Evolutionary conservation across 352 stramenopile species (phyloP).

Genomic region (Pythium scleroteichum): DNA sequence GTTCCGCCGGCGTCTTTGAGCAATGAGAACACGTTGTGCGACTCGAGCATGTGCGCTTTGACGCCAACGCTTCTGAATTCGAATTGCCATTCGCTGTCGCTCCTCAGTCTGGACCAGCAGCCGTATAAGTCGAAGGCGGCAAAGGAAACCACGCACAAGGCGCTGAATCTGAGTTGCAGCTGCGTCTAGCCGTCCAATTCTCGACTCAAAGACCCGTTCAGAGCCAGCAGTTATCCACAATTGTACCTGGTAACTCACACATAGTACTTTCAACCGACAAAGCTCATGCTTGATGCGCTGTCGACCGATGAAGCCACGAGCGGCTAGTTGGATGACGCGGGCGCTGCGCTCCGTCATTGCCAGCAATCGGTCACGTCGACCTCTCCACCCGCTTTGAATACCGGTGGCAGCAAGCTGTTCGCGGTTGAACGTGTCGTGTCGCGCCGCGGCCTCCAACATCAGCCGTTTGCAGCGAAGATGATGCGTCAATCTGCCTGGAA

Average conservation of each 20-base stretch:
- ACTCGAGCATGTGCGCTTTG: constrained; percentile 50
- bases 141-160: constrained; percentile 41
- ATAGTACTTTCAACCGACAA: constrained; percentile 30
- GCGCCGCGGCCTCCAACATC: constrained; percentile 3
- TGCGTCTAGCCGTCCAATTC: constrained; percentile 38
- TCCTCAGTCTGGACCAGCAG: constrained; percentile 41
- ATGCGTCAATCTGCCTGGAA: constrained; percentile 40
- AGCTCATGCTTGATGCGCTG: constrained; percentile 44
- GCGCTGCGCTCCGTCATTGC: constrained; percentile 43
- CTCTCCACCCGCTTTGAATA: constrained; percentile 58
- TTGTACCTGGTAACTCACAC: constrained; percentile 25
- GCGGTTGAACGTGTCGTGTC: constrained; percentile 25
- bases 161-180: constrained; percentile 65
- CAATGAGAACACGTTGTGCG: constrained; percentile 43
- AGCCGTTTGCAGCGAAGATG: constrained; percentile 46
- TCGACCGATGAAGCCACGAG: constrained; percentile 41
- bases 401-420: constrained; percentile 38
- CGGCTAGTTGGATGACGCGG: constrained; percentile 44
- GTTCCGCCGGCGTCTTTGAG: constrained; percentile 49
- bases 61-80: constrained; percentile 66
- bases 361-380: constrained; percentile 39
- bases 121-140: constrained; percentile 36
- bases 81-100: constrained; percentile 49
- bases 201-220: constrained; percentile 25
- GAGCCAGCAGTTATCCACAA: constrained; percentile 35